Conservation (phyloP, 495 filamentous ascomycete genomes). For the Cairneyella variabilis region DNA sequence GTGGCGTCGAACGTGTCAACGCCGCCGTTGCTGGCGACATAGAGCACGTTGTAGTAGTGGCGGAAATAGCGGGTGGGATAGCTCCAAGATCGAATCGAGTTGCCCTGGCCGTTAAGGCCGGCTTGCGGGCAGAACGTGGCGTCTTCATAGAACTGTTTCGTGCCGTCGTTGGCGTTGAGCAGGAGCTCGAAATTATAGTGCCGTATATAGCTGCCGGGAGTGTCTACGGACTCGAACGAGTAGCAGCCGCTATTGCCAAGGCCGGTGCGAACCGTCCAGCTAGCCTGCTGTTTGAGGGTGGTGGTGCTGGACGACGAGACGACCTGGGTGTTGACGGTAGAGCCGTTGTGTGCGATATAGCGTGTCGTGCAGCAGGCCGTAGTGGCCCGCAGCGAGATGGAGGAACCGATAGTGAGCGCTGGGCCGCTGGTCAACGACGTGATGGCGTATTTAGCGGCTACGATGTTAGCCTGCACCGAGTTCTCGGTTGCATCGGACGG, state of each 20-base stretch:
- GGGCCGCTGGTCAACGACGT: conserved; percentile 44
- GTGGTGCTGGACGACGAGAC: conserved; percentile 47
- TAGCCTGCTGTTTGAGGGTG: conserved; percentile 44
- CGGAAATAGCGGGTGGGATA: conserved; percentile 54
- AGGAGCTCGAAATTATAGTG: conserved; percentile 45
- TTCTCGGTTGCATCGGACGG: conserved; percentile 52
- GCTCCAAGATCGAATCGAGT: conserved; percentile 48
- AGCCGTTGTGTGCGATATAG: conserved; percentile 46
- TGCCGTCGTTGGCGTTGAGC: conserved; percentile 44
- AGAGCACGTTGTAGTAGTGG: conserved; percentile 43
- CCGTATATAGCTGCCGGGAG: conserved; percentile 50
- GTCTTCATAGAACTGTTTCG: conserved; percentile 49
- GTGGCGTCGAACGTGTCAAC: conserved; percentile 45
- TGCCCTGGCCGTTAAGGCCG: conserved; percentile 43
- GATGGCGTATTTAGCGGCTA: conserved; percentile 49
- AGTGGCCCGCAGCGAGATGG: conserved; percentile 47
- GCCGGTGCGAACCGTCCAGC: conserved; percentile 50
- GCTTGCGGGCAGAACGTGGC: conserved; percentile 51
- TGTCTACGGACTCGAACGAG: conserved; percentile 55
- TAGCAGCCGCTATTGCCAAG: conserved; percentile 48
- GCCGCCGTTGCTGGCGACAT: conserved; percentile 50
- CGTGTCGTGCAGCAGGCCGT: conserved; percentile 45
- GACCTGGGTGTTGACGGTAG: conserved; percentile 46
- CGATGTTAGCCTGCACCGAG: conserved; percentile 54
- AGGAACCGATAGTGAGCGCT: conserved; percentile 42